These are phyloP conservation scores for Microbotryomycetes sp. DNA, from an alignment of 1,284 basidiomycete species.

Conservation along the genomic window DNA sequence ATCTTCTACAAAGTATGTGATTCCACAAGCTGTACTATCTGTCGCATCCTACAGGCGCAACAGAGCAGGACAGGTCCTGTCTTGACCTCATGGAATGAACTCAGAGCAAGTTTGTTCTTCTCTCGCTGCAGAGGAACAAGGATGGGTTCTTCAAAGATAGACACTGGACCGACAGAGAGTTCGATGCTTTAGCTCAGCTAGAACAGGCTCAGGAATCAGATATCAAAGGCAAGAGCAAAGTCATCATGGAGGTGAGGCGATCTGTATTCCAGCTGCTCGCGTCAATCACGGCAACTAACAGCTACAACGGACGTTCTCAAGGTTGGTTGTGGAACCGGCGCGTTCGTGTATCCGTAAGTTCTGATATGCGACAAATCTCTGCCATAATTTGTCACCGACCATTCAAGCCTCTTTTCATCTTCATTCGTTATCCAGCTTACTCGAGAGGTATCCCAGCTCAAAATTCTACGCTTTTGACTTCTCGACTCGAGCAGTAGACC, in stretches of 20 bases:
- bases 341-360: slow-evolving; percentile 32
- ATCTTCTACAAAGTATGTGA: slow-evolving; percentile 42
- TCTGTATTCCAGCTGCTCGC: too few species aligned
- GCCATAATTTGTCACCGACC: background rate
- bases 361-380: background rate
- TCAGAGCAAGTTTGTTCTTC: background rate
- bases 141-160: slow-evolving; percentile 43
- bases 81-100: background rate
- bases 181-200: slow-evolving; percentile 15
- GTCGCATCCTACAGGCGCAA: background rate
- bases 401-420: too few species aligned
- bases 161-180: slow-evolving; percentile 43
- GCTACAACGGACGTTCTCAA: slow-evolving; percentile 2
- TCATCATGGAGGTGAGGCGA: slow-evolving; percentile 5
- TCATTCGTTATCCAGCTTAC: slow-evolving; percentile 8
- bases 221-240: slow-evolving; percentile 17
- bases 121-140: background rate
- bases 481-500: slow-evolving; percentile 21
- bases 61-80: background rate
- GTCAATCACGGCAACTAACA: too few species aligned
- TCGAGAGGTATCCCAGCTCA: slow-evolving; percentile 19
- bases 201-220: background rate
- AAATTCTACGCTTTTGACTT: slow-evolving; percentile 30
- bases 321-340: slow-evolving; percentile 32
- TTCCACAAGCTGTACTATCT: too few species aligned